Evolutionary conservation across 2,329 filamentous ascomycete species (phyloP), one percentile per base, ranked within the genome.

Genomic region (Trichoderma guizhouense): DNA sequence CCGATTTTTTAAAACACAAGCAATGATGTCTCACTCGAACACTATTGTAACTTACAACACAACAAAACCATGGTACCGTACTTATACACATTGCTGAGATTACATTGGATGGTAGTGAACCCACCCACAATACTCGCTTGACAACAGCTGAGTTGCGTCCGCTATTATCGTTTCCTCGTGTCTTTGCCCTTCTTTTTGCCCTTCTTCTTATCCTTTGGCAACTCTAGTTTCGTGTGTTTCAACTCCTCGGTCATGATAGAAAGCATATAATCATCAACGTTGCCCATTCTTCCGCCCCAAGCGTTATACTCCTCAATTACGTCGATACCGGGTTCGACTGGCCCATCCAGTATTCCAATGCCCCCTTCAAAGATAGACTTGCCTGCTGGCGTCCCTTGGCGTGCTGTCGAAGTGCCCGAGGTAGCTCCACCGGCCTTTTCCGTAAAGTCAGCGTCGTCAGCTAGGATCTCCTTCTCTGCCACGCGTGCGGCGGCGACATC

Each of bases 401-500:
- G 79, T 6, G 83, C 81, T 67, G 84, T 88, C 5, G 87, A 87
- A 2, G 84, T 79, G 3, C 86, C 86, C 0, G 87, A 88, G 1
- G 78, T 79, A 5, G 81, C 72, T 76, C 79, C 69, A 76, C 85
- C 75, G 70, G 86, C 82, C 79, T 89, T 88, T 77, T 95, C 93
- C 3, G 90, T 90, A 75, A 97, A 97, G 78, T 97, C 94, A 5
- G 90, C 93, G 60, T 95, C 93, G 76, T 97, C 94, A 28, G 93
- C 92, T 77, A 93, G 90, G 61, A 96, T 91, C 80, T 99, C 96
- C 78, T 93, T 96, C 79, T 97, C 92, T 0, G 96, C 96, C 11
- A 92, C 89, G 66, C 93, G 92, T 2, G 96, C 96, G 0, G 96
- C 96, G 30, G 90, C 91, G 15, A 95, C 93, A 79, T 99, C 96